phyloP scores from a whole-genome alignment of 2,329 filamentous ascomycete species.

The Hortaea werneckii region DNA sequence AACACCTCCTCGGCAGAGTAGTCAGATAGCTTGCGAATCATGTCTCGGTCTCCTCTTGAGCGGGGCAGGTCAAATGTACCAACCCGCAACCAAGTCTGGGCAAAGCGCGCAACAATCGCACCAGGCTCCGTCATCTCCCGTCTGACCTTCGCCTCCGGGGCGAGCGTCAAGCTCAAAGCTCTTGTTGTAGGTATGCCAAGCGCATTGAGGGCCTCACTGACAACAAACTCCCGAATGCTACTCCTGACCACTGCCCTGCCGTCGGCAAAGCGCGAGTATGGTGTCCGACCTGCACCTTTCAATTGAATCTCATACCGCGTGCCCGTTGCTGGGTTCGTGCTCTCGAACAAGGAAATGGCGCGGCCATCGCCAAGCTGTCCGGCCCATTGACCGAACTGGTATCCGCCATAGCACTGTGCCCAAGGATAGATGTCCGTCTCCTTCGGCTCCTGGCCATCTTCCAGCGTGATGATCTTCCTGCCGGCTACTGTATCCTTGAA shows the following conservation, averaged over 20 bases:
- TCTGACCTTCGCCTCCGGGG: constrained; percentile 61
- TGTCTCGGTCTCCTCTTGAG: constrained; percentile 63
- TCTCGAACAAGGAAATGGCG: constrained; percentile 89
- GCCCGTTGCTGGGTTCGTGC: constrained; percentile 62
- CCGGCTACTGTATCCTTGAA: constrained; percentile 73
- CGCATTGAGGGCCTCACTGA: constrained; percentile 79
- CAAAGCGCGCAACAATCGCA: constrained; percentile 85
- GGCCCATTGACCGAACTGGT: constrained; percentile 69
- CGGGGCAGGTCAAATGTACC: constrained; percentile 94
- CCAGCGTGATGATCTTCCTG: constrained; percentile 71
- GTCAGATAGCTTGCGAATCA: constrained; percentile 64
- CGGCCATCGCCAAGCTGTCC: constrained; percentile 91
- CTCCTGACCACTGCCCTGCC: constrained; percentile 87
- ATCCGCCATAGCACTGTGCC: constrained; percentile 94
- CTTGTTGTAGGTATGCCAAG: constrained; percentile 78
- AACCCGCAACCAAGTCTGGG: constrained; percentile 80
- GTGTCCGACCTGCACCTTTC: constrained; percentile 86
- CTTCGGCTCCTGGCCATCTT: constrained; percentile 46
- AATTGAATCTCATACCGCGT: constrained; percentile 80
- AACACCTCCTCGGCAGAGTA: constrained; percentile 86
- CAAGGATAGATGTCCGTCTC: constrained; percentile 78
- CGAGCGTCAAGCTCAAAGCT: constrained; percentile 69
- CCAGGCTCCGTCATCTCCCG: constrained; percentile 79
- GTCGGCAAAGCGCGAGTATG: constrained; percentile 93
- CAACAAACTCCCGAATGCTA: constrained; percentile 88